phyloP scores from a whole-genome alignment of 2,329 filamentous ascomycete genomes.

The Penicillium sp. region DNA sequence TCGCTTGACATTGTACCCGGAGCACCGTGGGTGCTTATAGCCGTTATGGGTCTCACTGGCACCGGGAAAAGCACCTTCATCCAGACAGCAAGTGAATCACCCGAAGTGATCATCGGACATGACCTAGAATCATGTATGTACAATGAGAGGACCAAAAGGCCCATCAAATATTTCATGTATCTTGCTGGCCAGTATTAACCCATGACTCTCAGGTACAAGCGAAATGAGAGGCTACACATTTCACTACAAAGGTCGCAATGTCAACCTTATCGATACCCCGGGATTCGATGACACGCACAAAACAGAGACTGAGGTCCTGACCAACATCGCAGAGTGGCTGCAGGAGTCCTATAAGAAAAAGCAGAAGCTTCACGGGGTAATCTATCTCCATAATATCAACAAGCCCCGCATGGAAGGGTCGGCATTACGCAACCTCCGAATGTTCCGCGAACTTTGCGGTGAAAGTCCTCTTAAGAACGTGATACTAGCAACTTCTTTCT shows the following conservation, averaged over 20 bases:
- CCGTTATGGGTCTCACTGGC: conserved; percentile 47
- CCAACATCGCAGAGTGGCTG: conserved; percentile 36
- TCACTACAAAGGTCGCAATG: conserved; percentile 4
- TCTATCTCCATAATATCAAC: conserved; percentile 45
- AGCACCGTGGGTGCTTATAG: conserved; percentile 13
- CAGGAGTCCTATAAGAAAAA: conserved; percentile 23
- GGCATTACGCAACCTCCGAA: conserved; percentile 34
- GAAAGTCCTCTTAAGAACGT: conserved; percentile 34
- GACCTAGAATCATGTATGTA: conserved; percentile 21
- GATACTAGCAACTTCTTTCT: conserved; percentile 43
- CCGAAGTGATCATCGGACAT: not conserved
- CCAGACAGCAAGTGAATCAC: not conserved
- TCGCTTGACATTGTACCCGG: not conserved
- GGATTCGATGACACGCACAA: conserved; percentile 45
- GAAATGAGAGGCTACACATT: not conserved
- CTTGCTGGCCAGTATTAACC: not conserved
- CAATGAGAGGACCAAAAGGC: not conserved
- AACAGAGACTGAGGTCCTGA: conserved; percentile 41
- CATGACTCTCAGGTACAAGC: not conserved
- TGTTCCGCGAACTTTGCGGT: conserved; percentile 46
- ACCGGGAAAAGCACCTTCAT: conserved; percentile 46
- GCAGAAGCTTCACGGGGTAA: conserved; percentile 32
- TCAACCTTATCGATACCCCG: conserved; percentile 44
- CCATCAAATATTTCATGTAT: not conserved
- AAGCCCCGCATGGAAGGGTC: conserved; percentile 37